phyloP scores from a whole-genome alignment of 1,284 basidiomycete species.

The Sporisorium exsertum region DNA sequence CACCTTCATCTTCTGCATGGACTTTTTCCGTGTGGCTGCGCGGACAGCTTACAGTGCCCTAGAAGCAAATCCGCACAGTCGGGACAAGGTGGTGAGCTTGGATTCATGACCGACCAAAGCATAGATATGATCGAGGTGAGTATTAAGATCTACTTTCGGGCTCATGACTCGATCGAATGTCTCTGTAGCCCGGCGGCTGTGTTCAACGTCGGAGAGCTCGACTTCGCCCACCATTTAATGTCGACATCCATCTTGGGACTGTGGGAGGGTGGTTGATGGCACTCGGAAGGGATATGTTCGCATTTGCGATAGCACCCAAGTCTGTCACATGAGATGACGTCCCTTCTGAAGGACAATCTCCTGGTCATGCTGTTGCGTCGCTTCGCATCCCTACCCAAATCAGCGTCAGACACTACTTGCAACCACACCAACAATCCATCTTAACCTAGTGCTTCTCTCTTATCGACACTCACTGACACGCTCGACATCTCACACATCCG shows the following conservation, averaged over 20 bases:
- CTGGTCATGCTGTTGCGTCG: background rate
- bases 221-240: background rate
- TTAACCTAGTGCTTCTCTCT: background rate
- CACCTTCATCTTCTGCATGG: background rate
- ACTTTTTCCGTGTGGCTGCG: background rate
- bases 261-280: background rate
- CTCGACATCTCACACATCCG: background rate
- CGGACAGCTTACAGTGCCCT: background rate
- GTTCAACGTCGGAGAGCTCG: background rate
- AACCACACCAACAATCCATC: background rate
- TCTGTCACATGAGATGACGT: slow-evolving; percentile 5
- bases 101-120: background rate
- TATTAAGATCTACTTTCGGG: background rate
- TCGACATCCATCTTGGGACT: background rate
- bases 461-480: background rate
- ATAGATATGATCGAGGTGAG: slow-evolving; percentile 1
- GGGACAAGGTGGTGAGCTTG: background rate
- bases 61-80: background rate
- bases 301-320: background rate
- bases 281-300: background rate
- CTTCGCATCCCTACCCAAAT: background rate
- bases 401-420: background rate
- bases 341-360: background rate
- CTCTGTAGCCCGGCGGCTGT: too few relatives aligned
- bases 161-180: background rate